Conservation (phyloP, 129 eudicot species). For the Centaurea solstitialis region DNA sequence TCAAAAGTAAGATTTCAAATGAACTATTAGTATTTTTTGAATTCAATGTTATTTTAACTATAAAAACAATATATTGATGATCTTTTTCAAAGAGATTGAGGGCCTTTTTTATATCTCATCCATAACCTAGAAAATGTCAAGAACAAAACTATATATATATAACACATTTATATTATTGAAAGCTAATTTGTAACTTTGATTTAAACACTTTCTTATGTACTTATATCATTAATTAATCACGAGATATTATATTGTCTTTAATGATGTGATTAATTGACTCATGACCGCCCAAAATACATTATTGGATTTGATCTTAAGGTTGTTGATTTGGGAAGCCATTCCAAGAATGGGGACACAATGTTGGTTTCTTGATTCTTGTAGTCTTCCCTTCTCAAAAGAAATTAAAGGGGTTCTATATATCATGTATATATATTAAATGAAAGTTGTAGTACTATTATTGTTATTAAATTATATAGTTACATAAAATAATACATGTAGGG, state of each 20-base stretch:
- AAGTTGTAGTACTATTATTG: constrained; percentile 6
- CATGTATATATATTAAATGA: not conserved
- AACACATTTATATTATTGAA: too few species aligned
- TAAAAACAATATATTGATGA: too few species aligned
- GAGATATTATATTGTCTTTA: constrained; percentile 3
- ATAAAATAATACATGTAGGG: constrained; percentile 14
- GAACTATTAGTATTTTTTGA: too few species aligned
- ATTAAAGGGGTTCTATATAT: not conserved
- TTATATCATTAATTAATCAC: not conserved
- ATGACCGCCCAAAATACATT: constrained; percentile 11
- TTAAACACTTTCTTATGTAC: not conserved
- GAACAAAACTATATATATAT: too few species aligned
- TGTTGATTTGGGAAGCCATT: constrained; percentile 17
- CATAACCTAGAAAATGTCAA: too few species aligned
- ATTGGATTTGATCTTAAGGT: constrained; percentile 1
- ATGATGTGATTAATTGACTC: not conserved
- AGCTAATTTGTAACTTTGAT: not conserved
- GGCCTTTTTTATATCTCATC: too few species aligned
- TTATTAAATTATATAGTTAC: not conserved
- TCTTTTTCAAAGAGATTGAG: too few species aligned
- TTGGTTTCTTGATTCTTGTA: constrained; percentile 32
- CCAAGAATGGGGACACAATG: constrained; percentile 28
- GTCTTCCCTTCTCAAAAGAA: constrained; percentile 26
- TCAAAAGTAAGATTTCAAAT: too few species aligned
- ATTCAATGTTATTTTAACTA: too few species aligned